Evolutionary conservation across 2,329 filamentous ascomycete species (phyloP), one percentile per base, ranked within the genome.

Genomic region (Apiospora malaysiana): DNA sequence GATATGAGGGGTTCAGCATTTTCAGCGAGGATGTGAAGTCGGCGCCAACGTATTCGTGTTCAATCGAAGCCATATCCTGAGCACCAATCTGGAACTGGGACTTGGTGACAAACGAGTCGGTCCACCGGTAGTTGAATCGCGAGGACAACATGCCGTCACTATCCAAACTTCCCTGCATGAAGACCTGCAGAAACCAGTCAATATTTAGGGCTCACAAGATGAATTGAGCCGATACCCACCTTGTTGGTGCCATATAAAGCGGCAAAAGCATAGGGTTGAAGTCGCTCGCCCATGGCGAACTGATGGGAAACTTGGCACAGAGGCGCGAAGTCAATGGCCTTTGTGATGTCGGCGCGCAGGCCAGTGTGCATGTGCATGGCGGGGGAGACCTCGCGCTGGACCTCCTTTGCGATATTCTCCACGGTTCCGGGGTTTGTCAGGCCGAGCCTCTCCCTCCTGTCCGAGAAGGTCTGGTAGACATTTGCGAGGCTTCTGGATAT

Each of bases 221-320:
- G 51, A 72, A 70, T 76, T 72, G 70, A 32, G 49, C 45, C 45
- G 40, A 37, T 71, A 86, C 89, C 77, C 84, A 98, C 95, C 88
- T 94, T 95, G 83, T 92, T 93, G 75, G 93, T 97, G 77, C 96
- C 96, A 82, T 96, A 98, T 79, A 99, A 90, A 75, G 93, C 94
- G 76, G 94, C 94, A 84, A 98, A 97, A 70, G 94, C 94, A 84
- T 99, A 99, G 47, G 96, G 96, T 81, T 95, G 95, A 82, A 97
- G 87, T 76, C 93, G 91, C 84, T 97, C 94, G 77, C 96, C 95
- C 90, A 98, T 94, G 70, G 95, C 92, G 82, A 99, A 96, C 77
- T 96, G 94, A 85, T 99, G 96, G 75, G 95, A 98, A 77, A 98
- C 93, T 85, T 98, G 95, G 88, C 99, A 99, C 76, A 98, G 86